Evolutionary conservation across 2,329 filamentous ascomycete species (phyloP).

Genomic region (Pestalotiopsis sp.): DNA sequence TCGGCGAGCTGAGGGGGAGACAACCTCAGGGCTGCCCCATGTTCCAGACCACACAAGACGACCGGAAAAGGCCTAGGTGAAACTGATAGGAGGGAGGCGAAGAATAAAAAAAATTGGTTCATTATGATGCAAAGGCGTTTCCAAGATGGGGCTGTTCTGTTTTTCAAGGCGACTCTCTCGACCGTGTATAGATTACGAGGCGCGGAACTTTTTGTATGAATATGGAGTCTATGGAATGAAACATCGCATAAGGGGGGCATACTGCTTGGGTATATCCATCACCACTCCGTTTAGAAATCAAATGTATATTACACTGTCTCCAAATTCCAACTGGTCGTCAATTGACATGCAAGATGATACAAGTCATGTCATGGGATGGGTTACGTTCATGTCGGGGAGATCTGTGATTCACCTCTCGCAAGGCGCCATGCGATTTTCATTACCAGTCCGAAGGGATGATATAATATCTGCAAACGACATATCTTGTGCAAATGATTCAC

Average conservation of each 20-base stretch:
- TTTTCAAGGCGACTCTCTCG: no score
- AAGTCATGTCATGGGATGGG: neutral
- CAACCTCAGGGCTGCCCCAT: constrained; percentile 13
- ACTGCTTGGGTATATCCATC: neutral
- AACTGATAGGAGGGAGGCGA: neutral
- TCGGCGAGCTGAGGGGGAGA: constrained; percentile 69
- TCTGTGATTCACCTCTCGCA: no score
- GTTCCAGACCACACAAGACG: constrained; percentile 10
- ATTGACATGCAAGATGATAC: neutral
- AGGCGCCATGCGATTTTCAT: no score
- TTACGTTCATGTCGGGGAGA: no score
- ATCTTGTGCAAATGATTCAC: neutral
- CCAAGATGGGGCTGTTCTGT: neutral
- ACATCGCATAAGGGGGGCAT: neutral
- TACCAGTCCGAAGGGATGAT: no score
- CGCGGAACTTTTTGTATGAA: neutral
- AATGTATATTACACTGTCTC: neutral
- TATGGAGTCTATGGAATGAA: neutral
- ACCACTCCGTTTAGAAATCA: constrained; percentile 1
- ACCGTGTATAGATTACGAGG: neutral
- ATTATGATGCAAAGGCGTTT: neutral
- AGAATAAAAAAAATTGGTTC: neutral
- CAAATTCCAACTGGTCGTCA: neutral
- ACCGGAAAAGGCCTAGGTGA: neutral
- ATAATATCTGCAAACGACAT: neutral